phyloP scores from a whole-genome alignment of 1,139 yeast genomes.

The Pichia sp. region DNA sequence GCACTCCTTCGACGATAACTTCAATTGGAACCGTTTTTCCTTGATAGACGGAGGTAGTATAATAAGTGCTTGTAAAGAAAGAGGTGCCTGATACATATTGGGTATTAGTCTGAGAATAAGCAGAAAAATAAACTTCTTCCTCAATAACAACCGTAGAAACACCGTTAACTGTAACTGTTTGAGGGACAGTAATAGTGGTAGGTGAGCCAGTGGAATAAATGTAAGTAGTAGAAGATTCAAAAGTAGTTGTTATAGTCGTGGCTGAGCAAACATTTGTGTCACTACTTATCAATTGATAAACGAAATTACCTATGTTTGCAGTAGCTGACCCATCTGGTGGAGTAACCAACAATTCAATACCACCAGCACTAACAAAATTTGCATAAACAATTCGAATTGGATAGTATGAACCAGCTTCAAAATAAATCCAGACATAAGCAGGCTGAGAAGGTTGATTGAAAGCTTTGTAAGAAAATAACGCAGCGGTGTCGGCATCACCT shows the following conservation, averaged over 20 bases:
- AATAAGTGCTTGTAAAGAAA: conserved; percentile 2
- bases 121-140: conserved; percentile 6
- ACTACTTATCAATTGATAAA: conserved; percentile 11
- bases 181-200: conserved; percentile 7
- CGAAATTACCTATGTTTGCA: conserved; percentile 2
- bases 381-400: conserved; percentile 29
- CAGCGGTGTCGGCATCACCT: conserved; percentile 14
- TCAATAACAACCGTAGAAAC: conserved; percentile 4
- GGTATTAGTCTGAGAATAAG: background rate
- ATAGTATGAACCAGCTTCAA: conserved; percentile 25
- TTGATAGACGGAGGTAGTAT: background rate
- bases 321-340: conserved; percentile 6
- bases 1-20: conserved; percentile 6
- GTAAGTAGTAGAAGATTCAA: conserved; percentile 6
- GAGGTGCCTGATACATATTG: conserved; percentile 1
- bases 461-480: conserved; percentile 19
- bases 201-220: background rate
- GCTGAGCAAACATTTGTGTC: conserved; percentile 10
- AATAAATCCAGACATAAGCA: conserved; percentile 16
- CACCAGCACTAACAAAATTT: conserved; percentile 15
- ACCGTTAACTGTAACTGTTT: background rate
- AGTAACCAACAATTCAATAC: conserved; percentile 2
- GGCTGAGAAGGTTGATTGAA: background rate
- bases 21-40: background rate
- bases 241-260: background rate